These are phyloP conservation scores for Casuarina equisetifolia DNA, from an alignment of 306 rosid species.

Conservation along the genomic window DNA sequence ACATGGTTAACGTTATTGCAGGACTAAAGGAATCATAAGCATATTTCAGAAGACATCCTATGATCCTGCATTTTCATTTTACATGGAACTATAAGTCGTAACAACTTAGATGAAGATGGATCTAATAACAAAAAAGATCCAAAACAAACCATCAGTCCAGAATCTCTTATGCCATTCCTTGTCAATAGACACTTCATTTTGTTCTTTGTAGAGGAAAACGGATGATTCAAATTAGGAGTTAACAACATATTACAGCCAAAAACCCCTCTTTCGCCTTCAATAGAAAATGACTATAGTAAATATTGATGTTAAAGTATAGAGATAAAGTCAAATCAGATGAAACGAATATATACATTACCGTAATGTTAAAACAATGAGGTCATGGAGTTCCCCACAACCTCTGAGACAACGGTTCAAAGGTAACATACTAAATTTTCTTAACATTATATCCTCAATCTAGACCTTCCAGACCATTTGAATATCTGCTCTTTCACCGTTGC, in stretches of 20 bases:
- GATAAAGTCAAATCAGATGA: neutral
- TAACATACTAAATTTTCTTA: too few species aligned
- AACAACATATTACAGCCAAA: neutral
- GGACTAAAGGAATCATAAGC: neutral
- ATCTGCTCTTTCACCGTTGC: neutral
- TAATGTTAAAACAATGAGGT: neutral
- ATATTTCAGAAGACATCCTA: neutral
- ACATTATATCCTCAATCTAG: neutral
- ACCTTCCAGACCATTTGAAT: neutral
- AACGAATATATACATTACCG: neutral
- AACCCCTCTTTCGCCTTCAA: neutral
- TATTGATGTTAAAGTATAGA: neutral
- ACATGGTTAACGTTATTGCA: neutral
- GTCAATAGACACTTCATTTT: neutral
- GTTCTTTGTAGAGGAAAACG: neutral
- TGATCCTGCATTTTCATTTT: neutral
- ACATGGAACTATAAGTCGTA: neutral
- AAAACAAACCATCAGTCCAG: neutral
- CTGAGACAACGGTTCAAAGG: too few species aligned
- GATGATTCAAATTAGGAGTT: neutral
- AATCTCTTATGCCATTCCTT: neutral
- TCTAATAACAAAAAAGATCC: constrained; percentile 2
- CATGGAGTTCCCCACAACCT: neutral
- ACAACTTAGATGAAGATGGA: neutral
- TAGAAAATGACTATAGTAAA: neutral